Conservation (phyloP, 345 rosid species). For the Salix exigua region DNA sequence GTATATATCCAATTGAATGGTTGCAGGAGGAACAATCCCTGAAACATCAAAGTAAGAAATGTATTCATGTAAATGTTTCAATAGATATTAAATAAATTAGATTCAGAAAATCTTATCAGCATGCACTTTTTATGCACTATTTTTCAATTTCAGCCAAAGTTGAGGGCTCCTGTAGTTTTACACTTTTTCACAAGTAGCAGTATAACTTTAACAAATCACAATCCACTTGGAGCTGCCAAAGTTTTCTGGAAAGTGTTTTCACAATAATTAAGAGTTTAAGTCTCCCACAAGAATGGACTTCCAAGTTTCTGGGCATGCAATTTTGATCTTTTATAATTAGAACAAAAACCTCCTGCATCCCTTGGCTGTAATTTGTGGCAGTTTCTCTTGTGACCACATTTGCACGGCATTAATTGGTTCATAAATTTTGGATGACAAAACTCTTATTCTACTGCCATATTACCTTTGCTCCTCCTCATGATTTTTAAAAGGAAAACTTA, state of each 20-base stretch:
- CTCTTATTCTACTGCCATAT: no score
- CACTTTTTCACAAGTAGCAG: no score
- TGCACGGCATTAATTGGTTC: no score
- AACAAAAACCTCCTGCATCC: no score
- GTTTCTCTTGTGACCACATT: no score
- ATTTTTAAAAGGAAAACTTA: no score
- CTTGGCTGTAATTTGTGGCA: no score
- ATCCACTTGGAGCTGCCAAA: neutral
- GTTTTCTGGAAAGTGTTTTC: neutral
- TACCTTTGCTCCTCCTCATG: no score
- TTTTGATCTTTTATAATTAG: neutral
- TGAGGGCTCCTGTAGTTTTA: no score
- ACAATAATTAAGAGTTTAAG: neutral
- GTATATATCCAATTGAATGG: constrained; percentile 65
- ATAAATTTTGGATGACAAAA: no score
- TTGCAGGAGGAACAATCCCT: constrained; percentile 76
- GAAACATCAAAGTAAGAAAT: constrained; percentile 15
- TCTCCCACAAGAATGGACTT: neutral
- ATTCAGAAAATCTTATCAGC: neutral
- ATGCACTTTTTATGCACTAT: neutral
- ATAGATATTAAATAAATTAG: neutral
- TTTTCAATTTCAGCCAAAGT: neutral
- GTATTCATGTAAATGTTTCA: neutral
- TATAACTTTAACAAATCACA: no score
- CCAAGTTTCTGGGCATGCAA: neutral